These are phyloP conservation scores for Pichia exigua DNA, from an alignment of 805 yeast species.

Conservation along the genomic window DNA sequence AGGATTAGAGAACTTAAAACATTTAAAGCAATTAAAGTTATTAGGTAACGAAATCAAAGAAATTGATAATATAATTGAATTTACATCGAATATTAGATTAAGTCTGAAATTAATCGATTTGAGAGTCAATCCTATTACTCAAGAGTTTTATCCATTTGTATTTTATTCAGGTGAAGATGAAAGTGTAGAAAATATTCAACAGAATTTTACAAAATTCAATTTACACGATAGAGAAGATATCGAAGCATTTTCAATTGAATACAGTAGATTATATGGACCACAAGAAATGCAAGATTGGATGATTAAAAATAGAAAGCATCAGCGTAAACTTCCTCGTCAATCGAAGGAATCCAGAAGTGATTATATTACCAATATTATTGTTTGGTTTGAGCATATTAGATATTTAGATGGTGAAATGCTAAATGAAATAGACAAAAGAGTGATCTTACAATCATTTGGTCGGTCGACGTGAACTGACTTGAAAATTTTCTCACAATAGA, in stretches of 20 bases:
- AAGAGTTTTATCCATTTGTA: constrained; percentile 44
- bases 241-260: constrained; percentile 42
- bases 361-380: constrained; percentile 18
- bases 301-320: constrained; percentile 27
- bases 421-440: background rate
- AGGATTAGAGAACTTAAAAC: constrained; percentile 29
- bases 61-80: constrained; percentile 27
- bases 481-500: background rate
- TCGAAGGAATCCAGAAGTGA: background rate
- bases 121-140: constrained; percentile 42
- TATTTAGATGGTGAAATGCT: constrained; percentile 24
- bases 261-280: constrained; percentile 32
- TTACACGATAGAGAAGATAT: constrained; percentile 43
- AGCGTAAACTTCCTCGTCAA: background rate
- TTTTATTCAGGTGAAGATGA: constrained; percentile 35
- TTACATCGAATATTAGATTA: constrained; percentile 25
- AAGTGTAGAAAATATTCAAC: constrained; percentile 5
- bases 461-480: background rate
- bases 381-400: constrained; percentile 22
- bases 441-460: background rate
- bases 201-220: constrained; percentile 28
- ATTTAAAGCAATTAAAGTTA: constrained; percentile 33
- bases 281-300: constrained; percentile 33
- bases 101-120: constrained; percentile 36
- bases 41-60: constrained; percentile 39